Conservation (phyloP, 805 yeast species). For the Hyphopichia homilentoma region DNA sequence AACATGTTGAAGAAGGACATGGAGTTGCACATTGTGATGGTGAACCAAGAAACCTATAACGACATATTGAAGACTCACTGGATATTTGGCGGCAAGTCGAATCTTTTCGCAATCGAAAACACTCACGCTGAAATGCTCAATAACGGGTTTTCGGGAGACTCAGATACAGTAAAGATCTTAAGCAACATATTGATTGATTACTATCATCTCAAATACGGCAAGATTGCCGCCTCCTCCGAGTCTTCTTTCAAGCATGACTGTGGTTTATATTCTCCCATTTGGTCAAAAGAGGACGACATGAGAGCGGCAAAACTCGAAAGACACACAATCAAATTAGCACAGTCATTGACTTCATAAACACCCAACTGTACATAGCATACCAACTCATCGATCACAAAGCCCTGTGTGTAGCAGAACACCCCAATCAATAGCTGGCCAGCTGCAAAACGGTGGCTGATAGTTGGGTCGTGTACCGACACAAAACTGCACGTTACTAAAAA, state of each 20-base stretch:
- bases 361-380: neutral
- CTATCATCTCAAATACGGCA: constrained; percentile 29
- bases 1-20: constrained; percentile 31
- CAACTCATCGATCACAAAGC: no score
- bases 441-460: no score
- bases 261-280: no score
- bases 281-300: constrained; percentile 35
- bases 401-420: no score
- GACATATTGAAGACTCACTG: constrained; percentile 33
- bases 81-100: constrained; percentile 36
- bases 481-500: no score
- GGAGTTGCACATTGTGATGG: constrained; percentile 27
- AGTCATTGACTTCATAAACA: neutral
- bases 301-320: constrained; percentile 22
- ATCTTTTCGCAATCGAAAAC: constrained; percentile 32
- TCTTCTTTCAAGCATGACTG: constrained; percentile 13
- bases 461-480: no score
- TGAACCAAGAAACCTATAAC: constrained; percentile 41
- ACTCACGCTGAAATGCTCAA: constrained; percentile 35
- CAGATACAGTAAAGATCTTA: constrained; percentile 30
- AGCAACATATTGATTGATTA: constrained; percentile 33
- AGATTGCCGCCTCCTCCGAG: constrained; percentile 14
- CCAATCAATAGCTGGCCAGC: no score
- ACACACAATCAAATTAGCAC: constrained; percentile 7
- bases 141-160: constrained; percentile 38